phyloP scores from a whole-genome alignment of 1,284 basidiomycete genomes.

The Stygiomarasmius scandens region DNA sequence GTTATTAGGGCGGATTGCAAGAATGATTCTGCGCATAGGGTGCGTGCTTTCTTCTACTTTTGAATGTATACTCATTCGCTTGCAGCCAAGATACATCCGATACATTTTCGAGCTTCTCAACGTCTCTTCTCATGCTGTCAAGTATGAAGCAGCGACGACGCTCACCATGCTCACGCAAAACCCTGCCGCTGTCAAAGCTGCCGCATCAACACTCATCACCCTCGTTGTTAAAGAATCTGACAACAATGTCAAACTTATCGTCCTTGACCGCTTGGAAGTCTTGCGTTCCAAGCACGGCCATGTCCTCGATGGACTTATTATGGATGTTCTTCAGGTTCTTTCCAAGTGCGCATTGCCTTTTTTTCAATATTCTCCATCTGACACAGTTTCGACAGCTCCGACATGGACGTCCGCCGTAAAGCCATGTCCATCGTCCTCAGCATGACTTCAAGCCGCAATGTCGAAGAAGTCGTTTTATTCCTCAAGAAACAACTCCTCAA shows the following conservation, averaged over 20 bases:
- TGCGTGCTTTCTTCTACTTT: slow-evolving; percentile 38
- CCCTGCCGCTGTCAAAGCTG: slow-evolving; percentile 94
- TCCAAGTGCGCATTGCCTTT: slow-evolving; percentile 55
- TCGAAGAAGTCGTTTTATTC: slow-evolving; percentile 97
- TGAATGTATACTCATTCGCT: slow-evolving; percentile 4
- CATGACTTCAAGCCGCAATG: slow-evolving; percentile 94
- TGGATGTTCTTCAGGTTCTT: slow-evolving; percentile 94
- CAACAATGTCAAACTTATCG: slow-evolving; percentile 99
- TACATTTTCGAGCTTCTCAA: slow-evolving; percentile 95
- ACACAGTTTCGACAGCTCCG: slow-evolving; percentile 59
- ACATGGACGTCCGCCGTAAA: slow-evolving; percentile 96
- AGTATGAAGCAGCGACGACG: slow-evolving; percentile 97
- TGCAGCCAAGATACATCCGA: slow-evolving; percentile 87
- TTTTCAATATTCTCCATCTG: background rate
- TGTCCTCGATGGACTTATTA: slow-evolving; percentile 90
- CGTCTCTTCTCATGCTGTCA: slow-evolving; percentile 91
- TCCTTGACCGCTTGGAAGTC: slow-evolving; percentile 88
- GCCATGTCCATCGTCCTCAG: slow-evolving; percentile 89
- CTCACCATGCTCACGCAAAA: slow-evolving; percentile 96
- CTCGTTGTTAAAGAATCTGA: slow-evolving; percentile 95
- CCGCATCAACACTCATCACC: slow-evolving; percentile 88
- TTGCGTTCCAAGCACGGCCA: slow-evolving; percentile 89
- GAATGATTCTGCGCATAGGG: slow-evolving; percentile 78
- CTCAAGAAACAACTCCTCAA: slow-evolving; percentile 97
- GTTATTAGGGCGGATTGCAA: slow-evolving; percentile 92